These are phyloP conservation scores for Fagopyrum tataricum DNA, from an alignment of 148 eudicot genomes.

Conservation along the genomic window DNA sequence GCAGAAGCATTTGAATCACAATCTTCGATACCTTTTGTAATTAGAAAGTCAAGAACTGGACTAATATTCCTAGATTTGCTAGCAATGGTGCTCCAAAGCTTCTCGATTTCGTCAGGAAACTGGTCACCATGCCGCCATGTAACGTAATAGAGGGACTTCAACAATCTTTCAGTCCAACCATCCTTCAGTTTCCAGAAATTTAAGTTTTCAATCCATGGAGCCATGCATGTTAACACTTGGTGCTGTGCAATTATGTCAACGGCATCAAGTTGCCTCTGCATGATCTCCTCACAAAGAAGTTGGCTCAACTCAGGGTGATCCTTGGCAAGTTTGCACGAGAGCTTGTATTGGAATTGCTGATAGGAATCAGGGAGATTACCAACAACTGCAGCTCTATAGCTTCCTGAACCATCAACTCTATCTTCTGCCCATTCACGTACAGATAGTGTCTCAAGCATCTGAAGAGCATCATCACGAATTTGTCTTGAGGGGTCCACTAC, in stretches of 20 bases:
- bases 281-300: conserved; percentile 97
- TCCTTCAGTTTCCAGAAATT: conserved; percentile 97
- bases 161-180: conserved; percentile 94
- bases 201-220: conserved; percentile 98
- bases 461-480: conserved; percentile 99
- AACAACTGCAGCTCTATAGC: conserved; percentile 98
- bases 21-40: conserved; percentile 97
- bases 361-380: conserved; percentile 98
- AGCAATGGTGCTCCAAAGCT: conserved; percentile 99
- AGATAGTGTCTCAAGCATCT: conserved; percentile 98
- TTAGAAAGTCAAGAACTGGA: conserved; percentile 91
- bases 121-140: conserved; percentile 99
- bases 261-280: conserved; percentile 99
- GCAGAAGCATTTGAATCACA: conserved; percentile 99
- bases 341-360: conserved; percentile 97
- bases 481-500: conserved; percentile 98
- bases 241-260: conserved; percentile 99
- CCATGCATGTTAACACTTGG: conserved; percentile 98
- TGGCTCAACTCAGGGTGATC: conserved; percentile 98
- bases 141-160: conserved; percentile 90
- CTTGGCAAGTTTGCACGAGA: conserved; percentile 97
- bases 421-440: conserved; percentile 98
- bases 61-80: conserved; percentile 92
- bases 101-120: conserved; percentile 98
- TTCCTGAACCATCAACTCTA: conserved; percentile 76